Base-by-base conservation (phyloP, 1,139 yeast species). In the Zygoascus meyerae region DNA sequence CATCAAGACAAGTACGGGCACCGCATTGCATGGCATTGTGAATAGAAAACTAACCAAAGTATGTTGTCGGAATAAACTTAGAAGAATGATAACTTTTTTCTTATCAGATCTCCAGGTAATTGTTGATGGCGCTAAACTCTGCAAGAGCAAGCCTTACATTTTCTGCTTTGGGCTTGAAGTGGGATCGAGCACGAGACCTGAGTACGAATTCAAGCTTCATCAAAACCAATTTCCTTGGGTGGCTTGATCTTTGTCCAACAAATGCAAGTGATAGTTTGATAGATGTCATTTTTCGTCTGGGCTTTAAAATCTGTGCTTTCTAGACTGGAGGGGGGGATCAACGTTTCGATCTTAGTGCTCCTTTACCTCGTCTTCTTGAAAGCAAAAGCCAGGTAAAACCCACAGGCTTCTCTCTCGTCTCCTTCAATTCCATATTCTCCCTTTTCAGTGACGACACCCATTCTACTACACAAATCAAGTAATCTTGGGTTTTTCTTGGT, bases 361-460 rank as follows among this genome's bases (percentile, higher is more conserved):
- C 15, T n/a, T 34, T 39, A 48, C 3, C 40, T 21, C 10, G 33
- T 64, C 61, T 82, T 83, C 53, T 79, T 83, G 61, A 86, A 87
- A 1, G 84, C 92, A 69, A 86, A 86, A 0, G 89, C 87, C 42
- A 81, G 65, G 62, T 86, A 86, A 55, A 87, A 83, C 10, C 89
- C 86, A 45, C 84, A 77, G n/a, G 95, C 95, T 62, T 92, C 97
- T 52, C 86, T 77, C 61, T 92, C 95, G 41, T 81, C 86, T 1
- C 95, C 95, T 60, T 83, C 92, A 36, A 90, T 87, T 14, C 95
- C 96, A 57, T 81, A 80, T 44, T 78, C 75, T 0, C 96, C 97
- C 62, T 86, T 95, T 1, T 75, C 69, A 51, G 65, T 63, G 26
- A 59, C 53, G 11, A 71, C 70, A 18, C 58, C 57, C 64, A 69